These are phyloP conservation scores for Batrachochytrium dendrobatidis DNA, from an alignment of 371 early-diverging fungal genomes.

Conservation along the genomic window DNA sequence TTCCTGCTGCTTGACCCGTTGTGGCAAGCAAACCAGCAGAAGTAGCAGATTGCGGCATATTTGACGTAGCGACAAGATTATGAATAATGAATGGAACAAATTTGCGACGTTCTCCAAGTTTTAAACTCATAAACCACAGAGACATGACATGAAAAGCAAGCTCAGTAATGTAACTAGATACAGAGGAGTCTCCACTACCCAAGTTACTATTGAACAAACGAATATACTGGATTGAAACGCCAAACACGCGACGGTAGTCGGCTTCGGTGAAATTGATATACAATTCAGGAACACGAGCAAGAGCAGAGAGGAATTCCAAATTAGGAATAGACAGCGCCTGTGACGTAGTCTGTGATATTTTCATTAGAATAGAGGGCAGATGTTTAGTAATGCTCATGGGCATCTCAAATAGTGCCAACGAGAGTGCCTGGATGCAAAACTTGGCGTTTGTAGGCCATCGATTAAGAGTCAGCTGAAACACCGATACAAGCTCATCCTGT, in stretches of 20 bases:
- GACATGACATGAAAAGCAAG: conserved; percentile 79
- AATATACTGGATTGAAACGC: conserved; percentile 84
- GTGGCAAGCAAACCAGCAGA: not conserved
- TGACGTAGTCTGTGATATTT: conserved; percentile 79
- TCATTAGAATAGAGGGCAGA: conserved; percentile 61
- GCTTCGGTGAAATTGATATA: conserved; percentile 74
- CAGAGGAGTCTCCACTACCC: conserved; percentile 24
- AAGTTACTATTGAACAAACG: conserved; percentile 20
- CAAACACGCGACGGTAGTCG: conserved; percentile 85
- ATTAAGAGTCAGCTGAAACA: conserved; percentile 71
- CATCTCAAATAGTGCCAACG: conserved; percentile 74
- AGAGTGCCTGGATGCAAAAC: conserved; percentile 76
- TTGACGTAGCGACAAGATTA: conserved; percentile 44
- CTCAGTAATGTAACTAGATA: conserved; percentile 71
- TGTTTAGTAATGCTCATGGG: conserved; percentile 69
- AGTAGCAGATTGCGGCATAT: not conserved
- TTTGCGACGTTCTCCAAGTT: conserved; percentile 62
- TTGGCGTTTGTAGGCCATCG: conserved; percentile 65
- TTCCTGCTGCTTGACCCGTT: not conserved
- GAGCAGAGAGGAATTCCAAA: conserved; percentile 78
- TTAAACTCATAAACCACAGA: conserved; percentile 77
- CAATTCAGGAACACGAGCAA: conserved; percentile 74
- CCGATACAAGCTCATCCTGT: conserved; percentile 65
- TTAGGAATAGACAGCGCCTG: conserved; percentile 75
- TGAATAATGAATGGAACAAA: conserved; percentile 77